phyloP scores from a whole-genome alignment of 495 filamentous ascomycete species.

The Antarctomyces pellizariae region DNA sequence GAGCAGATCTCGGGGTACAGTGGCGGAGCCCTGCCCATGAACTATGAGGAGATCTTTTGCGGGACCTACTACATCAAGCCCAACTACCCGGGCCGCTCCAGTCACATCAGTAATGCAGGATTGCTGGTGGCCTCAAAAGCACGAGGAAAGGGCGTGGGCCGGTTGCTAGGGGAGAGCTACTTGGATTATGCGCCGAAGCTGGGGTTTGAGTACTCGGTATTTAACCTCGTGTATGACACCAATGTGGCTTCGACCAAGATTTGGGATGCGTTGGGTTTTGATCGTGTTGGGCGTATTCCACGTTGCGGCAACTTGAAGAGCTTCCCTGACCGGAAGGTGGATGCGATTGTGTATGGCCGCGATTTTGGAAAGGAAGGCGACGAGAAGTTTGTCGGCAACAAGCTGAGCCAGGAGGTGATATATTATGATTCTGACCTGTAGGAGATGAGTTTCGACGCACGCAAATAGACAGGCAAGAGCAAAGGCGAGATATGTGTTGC shows the following conservation, averaged over 20 bases:
- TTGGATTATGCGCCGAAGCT: slow-evolving; percentile 86
- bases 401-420: neutral
- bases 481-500: too few species aligned
- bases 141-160: slow-evolving; percentile 74
- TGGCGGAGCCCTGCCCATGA: too few species aligned
- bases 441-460: too few species aligned
- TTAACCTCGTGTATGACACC: slow-evolving; percentile 96
- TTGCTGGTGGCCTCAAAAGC: slow-evolving; percentile 83
- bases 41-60: slow-evolving; percentile 20
- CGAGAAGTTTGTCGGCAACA: too few species aligned
- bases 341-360: slow-evolving; percentile 91
- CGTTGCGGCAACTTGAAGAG: slow-evolving; percentile 68
- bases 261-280: slow-evolving; percentile 96
- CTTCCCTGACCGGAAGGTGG: slow-evolving; percentile 56
- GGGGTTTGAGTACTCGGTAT: slow-evolving; percentile 90
- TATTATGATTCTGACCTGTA: too few species aligned
- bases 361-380: slow-evolving; percentile 59
- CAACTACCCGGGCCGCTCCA: slow-evolving; percentile 90
- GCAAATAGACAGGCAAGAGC: too few species aligned
- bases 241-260: slow-evolving; percentile 88
- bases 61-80: slow-evolving; percentile 95
- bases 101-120: slow-evolving; percentile 88
- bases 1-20: slow-evolving; percentile 6
- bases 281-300: slow-evolving; percentile 81
- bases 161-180: slow-evolving; percentile 83